phyloP scores from a whole-genome alignment of 805 yeast genomes.

The Komagataella kurtzmanii region DNA sequence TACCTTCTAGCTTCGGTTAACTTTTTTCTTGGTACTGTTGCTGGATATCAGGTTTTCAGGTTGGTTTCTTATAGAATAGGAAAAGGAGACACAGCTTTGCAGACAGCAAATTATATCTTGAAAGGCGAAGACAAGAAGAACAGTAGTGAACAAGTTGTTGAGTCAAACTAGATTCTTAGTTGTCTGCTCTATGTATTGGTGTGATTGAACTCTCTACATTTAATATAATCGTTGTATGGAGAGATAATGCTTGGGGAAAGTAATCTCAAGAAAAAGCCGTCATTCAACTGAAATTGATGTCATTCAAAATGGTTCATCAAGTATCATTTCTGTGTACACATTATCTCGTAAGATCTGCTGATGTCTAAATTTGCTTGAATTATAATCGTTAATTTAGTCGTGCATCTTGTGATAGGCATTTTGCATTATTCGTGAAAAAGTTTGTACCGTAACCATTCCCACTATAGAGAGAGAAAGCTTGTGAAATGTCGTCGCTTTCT shows the following conservation, averaged over 20 bases:
- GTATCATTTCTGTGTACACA: neutral
- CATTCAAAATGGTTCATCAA: no score
- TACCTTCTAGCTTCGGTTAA: constrained; percentile 82
- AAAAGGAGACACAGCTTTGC: neutral
- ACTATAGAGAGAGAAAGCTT: neutral
- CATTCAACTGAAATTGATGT: neutral
- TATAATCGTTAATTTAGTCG: neutral
- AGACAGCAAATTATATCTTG: neutral
- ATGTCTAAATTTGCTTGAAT: no score
- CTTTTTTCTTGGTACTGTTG: constrained; percentile 84
- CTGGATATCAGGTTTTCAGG: constrained; percentile 72
- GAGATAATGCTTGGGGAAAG: neutral
- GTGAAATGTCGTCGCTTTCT: neutral
- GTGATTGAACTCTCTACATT: neutral
- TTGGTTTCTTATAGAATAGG: constrained; percentile 16
- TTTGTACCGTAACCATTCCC: no score
- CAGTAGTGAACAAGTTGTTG: neutral
- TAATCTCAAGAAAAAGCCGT: neutral
- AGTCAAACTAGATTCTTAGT: neutral
- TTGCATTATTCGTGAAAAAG: neutral
- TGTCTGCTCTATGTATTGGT: neutral
- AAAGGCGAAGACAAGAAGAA: neutral
- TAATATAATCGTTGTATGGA: neutral
- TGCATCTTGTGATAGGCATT: neutral
- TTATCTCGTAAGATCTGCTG: no score